These are phyloP conservation scores for Piromyces finnis DNA, from an alignment of 192 early-diverging fungal species.

Conservation along the genomic window DNA sequence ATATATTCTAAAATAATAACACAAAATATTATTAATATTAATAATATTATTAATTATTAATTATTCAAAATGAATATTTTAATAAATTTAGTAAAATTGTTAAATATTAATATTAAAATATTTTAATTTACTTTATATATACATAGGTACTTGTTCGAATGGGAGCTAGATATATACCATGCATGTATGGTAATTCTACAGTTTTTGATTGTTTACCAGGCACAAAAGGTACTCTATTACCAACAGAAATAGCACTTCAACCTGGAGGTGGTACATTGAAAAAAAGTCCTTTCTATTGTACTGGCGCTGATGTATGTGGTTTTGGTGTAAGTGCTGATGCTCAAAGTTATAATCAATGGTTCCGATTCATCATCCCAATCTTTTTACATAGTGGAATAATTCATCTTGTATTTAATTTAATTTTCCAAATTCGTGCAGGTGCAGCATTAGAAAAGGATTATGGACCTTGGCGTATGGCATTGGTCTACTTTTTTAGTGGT, in stretches of 20 bases:
- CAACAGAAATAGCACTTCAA: not conserved
- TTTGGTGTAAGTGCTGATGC: constrained; percentile 13
- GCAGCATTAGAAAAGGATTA: constrained; percentile 54
- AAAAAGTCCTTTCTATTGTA: constrained; percentile 17
- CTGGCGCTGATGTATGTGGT: constrained; percentile 35
- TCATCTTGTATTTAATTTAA: constrained; percentile 60
- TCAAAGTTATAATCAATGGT: constrained; percentile 49
- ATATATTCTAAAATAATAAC: too few relatives aligned
- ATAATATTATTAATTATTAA: too few relatives aligned
- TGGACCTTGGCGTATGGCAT: constrained; percentile 48
- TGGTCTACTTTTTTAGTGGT: constrained; percentile 55
- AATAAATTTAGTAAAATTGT: too few relatives aligned
- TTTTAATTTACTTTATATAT: too few relatives aligned
- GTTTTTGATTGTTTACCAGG: constrained; percentile 16
- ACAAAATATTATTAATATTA: too few relatives aligned
- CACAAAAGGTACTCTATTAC: constrained; percentile 1
- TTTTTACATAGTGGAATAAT: constrained; percentile 67
- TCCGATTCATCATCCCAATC: constrained; percentile 58
- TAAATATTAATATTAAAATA: too few relatives aligned
- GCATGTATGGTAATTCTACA: constrained; percentile 33
- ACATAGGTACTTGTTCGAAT: constrained; percentile 45
- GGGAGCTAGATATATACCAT: constrained; percentile 63
- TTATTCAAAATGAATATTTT: too few relatives aligned
- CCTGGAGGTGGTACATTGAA: not conserved
- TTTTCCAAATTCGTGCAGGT: constrained; percentile 51